phyloP scores from a whole-genome alignment of 176 grass and related monocot genomes.

The Alopecurus myosuroides region DNA sequence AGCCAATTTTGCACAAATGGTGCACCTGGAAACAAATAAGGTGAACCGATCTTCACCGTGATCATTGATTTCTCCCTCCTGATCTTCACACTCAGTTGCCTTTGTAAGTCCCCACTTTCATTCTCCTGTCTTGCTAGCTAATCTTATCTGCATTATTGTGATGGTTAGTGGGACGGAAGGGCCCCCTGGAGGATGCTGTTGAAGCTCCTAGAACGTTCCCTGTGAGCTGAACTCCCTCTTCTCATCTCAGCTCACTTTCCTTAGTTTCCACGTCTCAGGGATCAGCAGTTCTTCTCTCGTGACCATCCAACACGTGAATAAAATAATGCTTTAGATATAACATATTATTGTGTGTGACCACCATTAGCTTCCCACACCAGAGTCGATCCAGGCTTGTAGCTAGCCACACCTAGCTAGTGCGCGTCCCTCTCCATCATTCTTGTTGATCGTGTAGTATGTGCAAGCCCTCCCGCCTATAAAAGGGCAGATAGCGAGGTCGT shows the following conservation, averaged over 20 bases:
- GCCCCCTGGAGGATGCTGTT: conserved; percentile 11
- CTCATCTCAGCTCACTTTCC: conserved; percentile 18
- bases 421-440: conserved; percentile 15
- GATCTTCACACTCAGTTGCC: background rate
- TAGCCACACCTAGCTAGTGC: conserved; percentile 7
- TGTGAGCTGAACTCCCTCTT: background rate
- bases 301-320: background rate
- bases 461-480: conserved; percentile 37
- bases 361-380: background rate
- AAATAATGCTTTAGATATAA: background rate
- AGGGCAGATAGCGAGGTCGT: background rate
- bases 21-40: background rate
- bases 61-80: background rate
- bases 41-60: background rate
- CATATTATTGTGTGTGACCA: conserved; percentile 28
- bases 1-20: background rate
- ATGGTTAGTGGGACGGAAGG: conserved; percentile 11
- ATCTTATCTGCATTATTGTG: conserved; percentile 34
- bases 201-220: conserved; percentile 45
- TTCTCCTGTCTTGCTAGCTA: background rate
- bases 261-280: conserved; percentile 42
- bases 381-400: conserved; percentile 1
- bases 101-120: background rate
- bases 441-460: background rate
- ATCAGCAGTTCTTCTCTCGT: conserved; percentile 6